Conservation (phyloP, 2,329 filamentous ascomycete genomes). For the Exophiala sp. region DNA sequence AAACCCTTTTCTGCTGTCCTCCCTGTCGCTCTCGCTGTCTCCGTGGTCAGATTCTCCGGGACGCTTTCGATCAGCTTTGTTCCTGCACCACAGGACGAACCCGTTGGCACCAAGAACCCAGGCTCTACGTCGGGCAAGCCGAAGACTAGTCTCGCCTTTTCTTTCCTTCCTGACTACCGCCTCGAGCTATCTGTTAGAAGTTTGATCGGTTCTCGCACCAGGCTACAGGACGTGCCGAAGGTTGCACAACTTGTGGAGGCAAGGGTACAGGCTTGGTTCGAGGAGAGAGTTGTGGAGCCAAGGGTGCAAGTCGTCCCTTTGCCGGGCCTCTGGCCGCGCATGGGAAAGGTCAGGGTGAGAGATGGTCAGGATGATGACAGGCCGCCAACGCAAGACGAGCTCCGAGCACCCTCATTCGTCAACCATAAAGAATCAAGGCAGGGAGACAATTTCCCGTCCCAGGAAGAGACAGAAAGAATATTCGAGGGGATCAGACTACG, state of each 20-base stretch:
- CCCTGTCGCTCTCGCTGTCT: conserved; percentile 85
- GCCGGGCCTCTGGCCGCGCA: conserved; percentile 57
- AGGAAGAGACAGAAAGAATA: conserved; percentile 27
- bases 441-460: conserved; percentile 29
- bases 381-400: conserved; percentile 24
- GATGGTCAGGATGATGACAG: conserved; percentile 34
- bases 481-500: conserved; percentile 23
- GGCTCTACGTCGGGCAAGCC: conserved; percentile 50
- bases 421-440: conserved; percentile 11
- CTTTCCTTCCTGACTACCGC: conserved; percentile 64
- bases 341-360: conserved; percentile 43
- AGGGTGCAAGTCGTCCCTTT: conserved; percentile 60
- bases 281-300: conserved; percentile 60
- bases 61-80: conserved; percentile 92
- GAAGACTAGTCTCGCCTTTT: conserved; percentile 83
- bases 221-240: conserved; percentile 61
- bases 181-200: conserved; percentile 61
- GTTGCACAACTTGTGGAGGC: conserved; percentile 61
- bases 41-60: conserved; percentile 87
- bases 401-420: conserved; percentile 15
- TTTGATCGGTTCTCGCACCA: conserved; percentile 56
- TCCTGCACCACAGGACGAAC: conserved; percentile 51
- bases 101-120: conserved; percentile 24
- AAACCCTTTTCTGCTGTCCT: conserved; percentile 82
- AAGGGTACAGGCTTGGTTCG: conserved; percentile 61